Evolutionary conservation across 306 rosid species (phyloP), one percentile per base, ranked within the genome.

Genomic region (Prunus mira): DNA sequence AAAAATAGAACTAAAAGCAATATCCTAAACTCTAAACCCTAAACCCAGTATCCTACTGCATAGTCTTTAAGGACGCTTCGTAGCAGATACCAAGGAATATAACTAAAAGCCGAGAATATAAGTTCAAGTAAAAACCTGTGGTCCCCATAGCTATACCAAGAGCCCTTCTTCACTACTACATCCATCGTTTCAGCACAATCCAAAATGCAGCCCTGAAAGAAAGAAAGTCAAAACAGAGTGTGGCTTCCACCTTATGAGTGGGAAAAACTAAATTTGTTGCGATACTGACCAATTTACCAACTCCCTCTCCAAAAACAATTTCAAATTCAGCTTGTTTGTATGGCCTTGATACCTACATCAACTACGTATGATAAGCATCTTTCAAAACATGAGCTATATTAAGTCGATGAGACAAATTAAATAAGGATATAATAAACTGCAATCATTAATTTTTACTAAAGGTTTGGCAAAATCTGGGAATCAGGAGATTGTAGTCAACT

Each of bases 301-400:
- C 89, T 71, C 98, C 98, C 87, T 95, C 98, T 57, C 98, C 98
- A 78, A 95, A 95, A 64, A 92, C 88, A 77, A 92, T 95, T 83
- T 95, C 98, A 74, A 95, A 92, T 74, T 95, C 98, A 60, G 98
- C 98, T 82, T 90, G 85, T 85, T 90, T 95, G 92, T 95, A 95
- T 45, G 98, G 98, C 83, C 98, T 90, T 56, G 98, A 95, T 28
- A 95, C 98, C 98, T 95, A 84, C 75, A 65, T 68, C 75, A 82
- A 77, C 67, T 57, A 78, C 32, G 67, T 58, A 65, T n/a, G 72
- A 80, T 76, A 67, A 74, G 77, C 69, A 78, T 63, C 69, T 56
- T 55, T 78, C 50, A 13, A 69, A n/a, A 8, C 12, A 34, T 75
- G 60, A 51, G 58, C 43, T 7, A 69, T 71, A 78, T 57, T 63